Evolutionary conservation across 176 grass and related monocot genomes (phyloP).

Genomic region (Oryza australiensis): DNA sequence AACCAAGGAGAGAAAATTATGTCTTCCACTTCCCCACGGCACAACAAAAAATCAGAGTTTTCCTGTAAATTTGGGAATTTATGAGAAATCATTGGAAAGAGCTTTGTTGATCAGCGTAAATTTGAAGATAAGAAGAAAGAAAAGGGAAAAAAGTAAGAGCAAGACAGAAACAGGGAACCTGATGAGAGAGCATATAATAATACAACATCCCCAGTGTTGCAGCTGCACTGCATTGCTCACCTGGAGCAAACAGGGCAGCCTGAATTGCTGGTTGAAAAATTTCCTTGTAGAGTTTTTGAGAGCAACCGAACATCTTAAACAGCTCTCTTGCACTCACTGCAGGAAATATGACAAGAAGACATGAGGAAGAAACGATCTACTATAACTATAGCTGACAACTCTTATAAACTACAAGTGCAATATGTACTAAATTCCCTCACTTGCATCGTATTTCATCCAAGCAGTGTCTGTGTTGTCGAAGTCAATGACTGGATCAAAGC

Average conservation of each 20-base stretch:
- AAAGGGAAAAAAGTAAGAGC: no score
- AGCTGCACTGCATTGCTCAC: constrained; percentile 81
- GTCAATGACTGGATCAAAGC: constrained; percentile 71
- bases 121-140: neutral
- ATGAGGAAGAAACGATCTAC: neutral
- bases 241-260: constrained; percentile 68
- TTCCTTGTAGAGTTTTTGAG: constrained; percentile 68
- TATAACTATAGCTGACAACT: constrained; percentile 8
- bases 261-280: constrained; percentile 75
- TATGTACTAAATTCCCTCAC: constrained; percentile 53
- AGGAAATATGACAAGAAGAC: constrained; percentile 37
- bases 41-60: constrained; percentile 77
- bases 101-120: constrained; percentile 1
- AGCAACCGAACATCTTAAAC: constrained; percentile 75
- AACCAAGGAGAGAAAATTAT: constrained; percentile 79
- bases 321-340: constrained; percentile 90
- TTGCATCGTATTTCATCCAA: constrained; percentile 88
- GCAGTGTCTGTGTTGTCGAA: constrained; percentile 86
- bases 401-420: neutral
- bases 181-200: constrained; percentile 87
- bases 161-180: constrained; percentile 44
- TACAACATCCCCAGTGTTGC: constrained; percentile 82
- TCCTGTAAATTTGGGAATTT: constrained; percentile 54
- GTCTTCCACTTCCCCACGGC: constrained; percentile 63
- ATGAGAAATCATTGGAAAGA: constrained; percentile 9